These are phyloP conservation scores for Geosmithia flava DNA, from an alignment of 2,329 filamentous ascomycete species.

Conservation along the genomic window DNA sequence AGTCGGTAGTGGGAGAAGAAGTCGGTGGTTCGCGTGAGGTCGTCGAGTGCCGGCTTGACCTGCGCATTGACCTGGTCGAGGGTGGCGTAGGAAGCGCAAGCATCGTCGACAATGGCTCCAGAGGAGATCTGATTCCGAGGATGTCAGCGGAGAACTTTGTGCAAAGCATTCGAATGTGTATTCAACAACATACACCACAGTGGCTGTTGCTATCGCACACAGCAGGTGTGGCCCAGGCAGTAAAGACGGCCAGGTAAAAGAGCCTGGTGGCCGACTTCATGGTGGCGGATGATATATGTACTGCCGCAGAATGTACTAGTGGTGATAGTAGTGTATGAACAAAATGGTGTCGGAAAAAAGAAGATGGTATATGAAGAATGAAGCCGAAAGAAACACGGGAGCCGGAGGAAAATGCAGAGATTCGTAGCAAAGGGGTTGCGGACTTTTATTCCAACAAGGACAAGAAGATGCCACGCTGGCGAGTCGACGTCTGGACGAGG, in stretches of 20 bases:
- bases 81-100: slow-evolving; percentile 85
- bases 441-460: neutral
- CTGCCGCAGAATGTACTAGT: neutral
- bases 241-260: slow-evolving; percentile 44
- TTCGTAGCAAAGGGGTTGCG: neutral
- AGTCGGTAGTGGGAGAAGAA: slow-evolving; percentile 97
- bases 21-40: slow-evolving; percentile 77
- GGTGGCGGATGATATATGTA: slow-evolving; percentile 2
- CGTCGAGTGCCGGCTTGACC: slow-evolving; percentile 64
- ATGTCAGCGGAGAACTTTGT: slow-evolving; percentile 1
- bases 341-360: neutral
- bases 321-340: too few relatives aligned
- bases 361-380: neutral
- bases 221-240: slow-evolving; percentile 37
- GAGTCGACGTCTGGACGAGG: neutral
- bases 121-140: slow-evolving; percentile 60
- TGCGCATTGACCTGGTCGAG: slow-evolving; percentile 74
- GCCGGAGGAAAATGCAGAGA: neutral
- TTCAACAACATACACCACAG: slow-evolving; percentile 30
- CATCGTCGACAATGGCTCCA: slow-evolving; percentile 79
- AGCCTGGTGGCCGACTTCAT: slow-evolving; percentile 42
- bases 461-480: slow-evolving; percentile 11
- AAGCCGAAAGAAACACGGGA: neutral
- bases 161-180: neutral
- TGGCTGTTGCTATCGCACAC: slow-evolving; percentile 52